Conservation (phyloP, 345 rosid species). For the Cardiospermum halicacabum region DNA sequence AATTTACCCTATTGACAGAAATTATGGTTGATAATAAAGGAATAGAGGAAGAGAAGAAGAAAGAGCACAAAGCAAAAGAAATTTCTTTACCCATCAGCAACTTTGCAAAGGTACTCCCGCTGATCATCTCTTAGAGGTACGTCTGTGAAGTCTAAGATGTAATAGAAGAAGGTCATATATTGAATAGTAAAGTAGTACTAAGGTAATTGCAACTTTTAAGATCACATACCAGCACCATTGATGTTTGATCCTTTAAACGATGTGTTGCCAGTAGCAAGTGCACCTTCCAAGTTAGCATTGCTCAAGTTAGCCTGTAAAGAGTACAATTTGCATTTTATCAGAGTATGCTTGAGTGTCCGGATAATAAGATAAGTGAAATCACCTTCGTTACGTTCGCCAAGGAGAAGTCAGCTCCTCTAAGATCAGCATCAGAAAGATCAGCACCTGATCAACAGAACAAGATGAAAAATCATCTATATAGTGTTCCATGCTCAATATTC, state of each 20-base stretch:
- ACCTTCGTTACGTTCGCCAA: constrained; percentile 94
- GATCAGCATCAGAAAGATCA: constrained; percentile 91
- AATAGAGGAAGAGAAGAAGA: neutral
- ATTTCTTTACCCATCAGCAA: constrained; percentile 69
- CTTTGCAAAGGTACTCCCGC: constrained; percentile 75
- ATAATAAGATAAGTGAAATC: neutral
- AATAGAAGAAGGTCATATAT: neutral
- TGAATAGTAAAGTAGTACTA: too few relatives aligned
- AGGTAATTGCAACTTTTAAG: too few relatives aligned
- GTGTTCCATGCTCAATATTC: neutral
- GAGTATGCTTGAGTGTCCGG: neutral
- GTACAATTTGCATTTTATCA: neutral
- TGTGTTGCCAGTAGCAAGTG: constrained; percentile 84
- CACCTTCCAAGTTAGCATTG: constrained; percentile 95
- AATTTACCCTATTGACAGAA: constrained; percentile 49
- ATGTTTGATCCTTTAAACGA: constrained; percentile 88
- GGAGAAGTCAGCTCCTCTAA: constrained; percentile 81
- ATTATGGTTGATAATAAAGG: neutral
- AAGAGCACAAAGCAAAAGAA: neutral
- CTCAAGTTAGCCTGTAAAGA: constrained; percentile 66
- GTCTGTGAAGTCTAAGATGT: constrained; percentile 84
- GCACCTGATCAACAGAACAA: constrained; percentile 50
- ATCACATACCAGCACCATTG: constrained; percentile 68
- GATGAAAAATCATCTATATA: neutral
- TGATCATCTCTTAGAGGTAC: constrained; percentile 92